Base-by-base conservation (phyloP, 2,329 filamentous ascomycete species). In the Verticillium tricorpus region DNA sequence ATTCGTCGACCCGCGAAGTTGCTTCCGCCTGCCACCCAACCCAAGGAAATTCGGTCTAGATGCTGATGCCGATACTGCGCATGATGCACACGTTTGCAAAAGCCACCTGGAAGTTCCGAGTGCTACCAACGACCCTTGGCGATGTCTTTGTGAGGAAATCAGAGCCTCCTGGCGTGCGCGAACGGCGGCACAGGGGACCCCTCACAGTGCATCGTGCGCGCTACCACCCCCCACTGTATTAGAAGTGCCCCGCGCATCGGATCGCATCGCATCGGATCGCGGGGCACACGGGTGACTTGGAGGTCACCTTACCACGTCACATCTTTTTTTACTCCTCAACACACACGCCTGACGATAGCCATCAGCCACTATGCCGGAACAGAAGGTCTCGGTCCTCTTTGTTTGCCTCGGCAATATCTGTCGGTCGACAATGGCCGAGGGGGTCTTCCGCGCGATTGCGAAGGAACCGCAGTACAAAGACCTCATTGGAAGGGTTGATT, bases 371-470 rank as follows among this genome's bases (percentile, higher is more conserved):
- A 77, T 78, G 76, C 63, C 76, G 7, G 76, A 78, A 63, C 73
- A 75, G 45, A 61, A 63, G 34, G 67, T 91, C 60, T 93, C 89
- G 2, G 90, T 98, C 40, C 85, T 98, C 59, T 98, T 98, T 73
- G 94, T 98, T 69, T 99, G 95, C 77, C 84, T 98, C 37, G 95
- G 95, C 74, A 99, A 99, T 77, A 98, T 98, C 71, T 99, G 93
- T 74, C 83, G 85, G 64, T 97, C 93, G 8, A 91, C 95, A 35
- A 98, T 99, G 95, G 92, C 93, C 56, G 94, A 98, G 80, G 95
- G 91, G 58, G 91, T 97, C 67, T 98, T 99, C 78, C 86, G 87
- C 62, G 85, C 88, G 63, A 78, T 95, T 50, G 83, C 84, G 50
- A 81, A 84, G 67, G 84, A 89, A 68, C 77, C 84, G 56, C 80